Base-by-base conservation (phyloP, 768 basidiomycete species). In the Rhodosporidiobolus odoratus region DNA sequence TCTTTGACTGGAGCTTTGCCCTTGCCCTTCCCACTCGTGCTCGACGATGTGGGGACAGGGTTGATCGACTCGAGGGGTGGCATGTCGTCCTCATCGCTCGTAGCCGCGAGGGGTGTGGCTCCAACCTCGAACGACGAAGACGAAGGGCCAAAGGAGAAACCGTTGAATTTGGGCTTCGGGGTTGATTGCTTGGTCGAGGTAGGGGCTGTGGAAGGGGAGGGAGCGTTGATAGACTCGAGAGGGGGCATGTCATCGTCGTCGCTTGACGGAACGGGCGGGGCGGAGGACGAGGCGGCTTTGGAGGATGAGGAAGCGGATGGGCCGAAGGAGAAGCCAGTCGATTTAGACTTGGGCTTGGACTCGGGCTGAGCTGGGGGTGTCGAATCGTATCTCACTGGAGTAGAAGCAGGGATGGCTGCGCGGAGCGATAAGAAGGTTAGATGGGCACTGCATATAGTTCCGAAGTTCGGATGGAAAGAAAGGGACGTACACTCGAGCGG, bases 171-270 rank as follows among this genome's bases (percentile, higher is more conserved):
- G 43, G 43, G 43, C 43, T 43, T 43, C 43, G n/a, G n/a, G n/a
- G n/a, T n/a, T 17, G 56, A 25, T 35, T 32, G 32, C 21, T 12
- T 17, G 32, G 34, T 57, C 34, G 56, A 23, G 32, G 57, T 30
- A 19, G 52, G 34, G 52, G 52, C 7, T 8, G 48, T 15, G 35
- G 7, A 21, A 37, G 32, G 21, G 17, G n/a, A 19, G 21, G 38
- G 19, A 23, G 37, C 41, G 30, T 21, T 45, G 25, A 66, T 38
- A 2, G 65, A 10, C 48, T 59, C 59, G 65, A 66, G 65, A 3
- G 58, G 47, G 2, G 65, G 65, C 53, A 66, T 56, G 27, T 52
- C 66, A 40, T 68, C 66, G 50, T 63, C 62, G 10, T 12, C 23
- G 8, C 41, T 19, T 7, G 19, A 43, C 43, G 43, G 43, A 43